Conservation (phyloP, 2,329 filamentous ascomycete genomes). For the Verticillium nonalfalfae region DNA sequence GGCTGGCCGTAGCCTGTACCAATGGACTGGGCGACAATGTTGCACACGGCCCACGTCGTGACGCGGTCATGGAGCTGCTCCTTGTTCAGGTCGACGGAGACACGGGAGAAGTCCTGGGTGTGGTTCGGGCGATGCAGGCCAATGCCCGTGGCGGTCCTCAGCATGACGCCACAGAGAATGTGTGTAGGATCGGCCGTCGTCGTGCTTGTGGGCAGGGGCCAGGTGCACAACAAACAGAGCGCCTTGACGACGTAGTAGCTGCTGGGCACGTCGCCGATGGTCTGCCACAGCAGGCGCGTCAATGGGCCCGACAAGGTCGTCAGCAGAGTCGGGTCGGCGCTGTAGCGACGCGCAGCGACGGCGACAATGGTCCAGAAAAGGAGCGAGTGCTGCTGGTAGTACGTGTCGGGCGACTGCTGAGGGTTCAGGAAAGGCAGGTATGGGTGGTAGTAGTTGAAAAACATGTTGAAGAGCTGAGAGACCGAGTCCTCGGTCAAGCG, state of each 20-base stretch:
- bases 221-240: slow-evolving; percentile 71
- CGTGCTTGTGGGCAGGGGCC: slow-evolving; percentile 77
- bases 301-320: slow-evolving; percentile 62
- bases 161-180: slow-evolving; percentile 76
- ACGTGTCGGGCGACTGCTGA: slow-evolving; percentile 61
- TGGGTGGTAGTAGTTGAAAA: slow-evolving; percentile 69
- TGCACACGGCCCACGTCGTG: slow-evolving; percentile 78
- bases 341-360: slow-evolving; percentile 67
- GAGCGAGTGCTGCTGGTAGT: slow-evolving; percentile 70
- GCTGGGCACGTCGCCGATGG: slow-evolving; percentile 69
- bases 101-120: slow-evolving; percentile 75
- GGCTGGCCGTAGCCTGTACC: slow-evolving; percentile 82
- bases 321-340: slow-evolving; percentile 56
- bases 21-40: slow-evolving; percentile 74
- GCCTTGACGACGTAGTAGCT: slow-evolving; percentile 79
- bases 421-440: slow-evolving; percentile 72
- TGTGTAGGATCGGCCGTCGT: slow-evolving; percentile 77
- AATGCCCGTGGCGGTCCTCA: slow-evolving; percentile 80
- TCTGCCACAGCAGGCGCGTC: slow-evolving; percentile 69
- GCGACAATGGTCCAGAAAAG: slow-evolving; percentile 82
- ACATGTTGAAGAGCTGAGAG: slow-evolving; percentile 63
- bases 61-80: slow-evolving; percentile 75
- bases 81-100: slow-evolving; percentile 67
- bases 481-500: slow-evolving; percentile 59
- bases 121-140: slow-evolving; percentile 75